phyloP scores from a whole-genome alignment of 75 land plant species.

The Cunninghamia lanceolata region DNA sequence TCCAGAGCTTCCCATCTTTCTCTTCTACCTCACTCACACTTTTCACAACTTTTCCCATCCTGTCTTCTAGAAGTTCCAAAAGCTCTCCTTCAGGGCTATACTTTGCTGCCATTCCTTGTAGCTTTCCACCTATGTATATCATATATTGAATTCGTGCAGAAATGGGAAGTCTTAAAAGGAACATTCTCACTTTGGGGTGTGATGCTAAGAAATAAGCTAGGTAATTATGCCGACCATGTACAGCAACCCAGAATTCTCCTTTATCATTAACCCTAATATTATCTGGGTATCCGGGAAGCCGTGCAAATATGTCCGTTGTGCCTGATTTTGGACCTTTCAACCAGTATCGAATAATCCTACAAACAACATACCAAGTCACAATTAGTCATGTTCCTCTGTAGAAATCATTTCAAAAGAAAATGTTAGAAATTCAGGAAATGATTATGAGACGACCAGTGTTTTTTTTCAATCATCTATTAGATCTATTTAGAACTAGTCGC shows the following conservation, averaged over 20 bases:
- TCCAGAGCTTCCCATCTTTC: slow-evolving; percentile 43
- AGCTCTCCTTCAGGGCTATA: slow-evolving; percentile 34
- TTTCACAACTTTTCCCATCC: slow-evolving; percentile 36
- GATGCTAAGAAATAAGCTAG: slow-evolving; percentile 9
- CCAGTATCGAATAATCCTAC: slow-evolving; percentile 45
- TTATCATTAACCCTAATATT: slow-evolving; percentile 43
- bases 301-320: slow-evolving; percentile 27
- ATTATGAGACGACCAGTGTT: too few species aligned
- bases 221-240: slow-evolving; percentile 22
- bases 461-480: too few species aligned
- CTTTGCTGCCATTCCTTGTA: slow-evolving; percentile 27
- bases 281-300: slow-evolving; percentile 41
- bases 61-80: slow-evolving; percentile 40
- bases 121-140: slow-evolving; percentile 15
- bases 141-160: slow-evolving; percentile 16
- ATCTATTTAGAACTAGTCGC: too few species aligned
- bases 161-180: slow-evolving; percentile 37
- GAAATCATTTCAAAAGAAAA: too few species aligned
- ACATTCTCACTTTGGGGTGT: slow-evolving; percentile 18
- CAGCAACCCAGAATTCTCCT: slow-evolving; percentile 53
- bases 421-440: too few species aligned
- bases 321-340: slow-evolving; percentile 44
- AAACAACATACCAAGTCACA: not conserved
- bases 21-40: slow-evolving; percentile 56
- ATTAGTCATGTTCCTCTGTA: too few species aligned